Percentiles rank a stretch among this genome's conserved stretches.
phyloP scores from a whole-genome alignment of 2,329 filamentous ascomycete genomes.

The Lachnellula hyalina region DNA sequence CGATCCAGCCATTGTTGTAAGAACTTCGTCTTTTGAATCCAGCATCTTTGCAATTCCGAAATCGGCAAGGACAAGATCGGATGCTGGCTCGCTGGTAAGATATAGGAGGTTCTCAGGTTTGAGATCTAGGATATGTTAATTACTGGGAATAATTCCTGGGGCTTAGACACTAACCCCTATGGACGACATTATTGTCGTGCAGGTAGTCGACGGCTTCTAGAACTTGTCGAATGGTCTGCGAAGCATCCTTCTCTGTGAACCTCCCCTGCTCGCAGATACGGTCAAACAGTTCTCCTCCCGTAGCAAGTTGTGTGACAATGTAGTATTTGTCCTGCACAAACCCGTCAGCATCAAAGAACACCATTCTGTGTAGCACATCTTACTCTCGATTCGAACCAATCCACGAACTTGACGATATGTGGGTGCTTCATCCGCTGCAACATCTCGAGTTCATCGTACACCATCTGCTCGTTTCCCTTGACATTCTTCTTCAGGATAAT shows the following conservation, averaged over 20 bases:
- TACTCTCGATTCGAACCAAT: conserved; percentile 98
- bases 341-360: conserved; percentile 1
- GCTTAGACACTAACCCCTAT: conserved; percentile 60
- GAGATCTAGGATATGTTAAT: conserved; percentile 58
- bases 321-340: conserved; percentile 88
- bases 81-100: conserved; percentile 69
- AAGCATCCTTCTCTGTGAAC: conserved; percentile 92
- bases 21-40: conserved; percentile 80
- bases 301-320: conserved; percentile 94
- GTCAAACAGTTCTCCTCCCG: conserved; percentile 94
- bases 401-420: conserved; percentile 94
- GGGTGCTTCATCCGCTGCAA: conserved; percentile 86
- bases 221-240: conserved; percentile 91
- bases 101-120: conserved; percentile 98
- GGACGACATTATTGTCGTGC: conserved; percentile 90
- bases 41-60: conserved; percentile 99
- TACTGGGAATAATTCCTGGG: background rate
- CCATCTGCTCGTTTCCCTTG: conserved; percentile 97
- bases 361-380: conserved; percentile 26
- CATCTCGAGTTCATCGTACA: conserved; percentile 94
- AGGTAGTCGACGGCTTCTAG: conserved; percentile 91
- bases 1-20: conserved; percentile 97
- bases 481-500: conserved; percentile 99
- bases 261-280: conserved; percentile 97
- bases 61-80: conserved; percentile 87